A percentile compares a stretch with the other conserved stretches of the same genome.
These are phyloP conservation scores for Platanthera zijinensis DNA, from an alignment of 106 monocot genomes.

Conservation along the genomic window DNA sequence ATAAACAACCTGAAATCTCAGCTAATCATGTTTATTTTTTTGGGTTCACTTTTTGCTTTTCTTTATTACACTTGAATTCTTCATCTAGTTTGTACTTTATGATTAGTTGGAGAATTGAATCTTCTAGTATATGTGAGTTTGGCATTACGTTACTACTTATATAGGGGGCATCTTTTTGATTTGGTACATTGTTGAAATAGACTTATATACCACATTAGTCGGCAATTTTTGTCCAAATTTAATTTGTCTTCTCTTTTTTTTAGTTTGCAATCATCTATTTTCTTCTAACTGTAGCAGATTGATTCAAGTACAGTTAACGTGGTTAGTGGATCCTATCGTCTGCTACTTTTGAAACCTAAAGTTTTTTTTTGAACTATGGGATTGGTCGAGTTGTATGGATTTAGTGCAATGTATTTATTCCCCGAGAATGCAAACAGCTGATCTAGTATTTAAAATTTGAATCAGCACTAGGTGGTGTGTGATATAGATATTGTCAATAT, in stretches of 20 bases:
- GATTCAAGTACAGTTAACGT: constrained; percentile 18
- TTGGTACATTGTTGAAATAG: not conserved
- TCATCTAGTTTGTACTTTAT: not conserved
- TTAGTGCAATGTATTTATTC: constrained; percentile 27
- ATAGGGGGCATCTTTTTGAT: not conserved
- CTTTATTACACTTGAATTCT: not conserved
- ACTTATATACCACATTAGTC: not conserved
- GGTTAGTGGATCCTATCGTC: constrained; percentile 54
- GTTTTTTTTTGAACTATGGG: constrained; percentile 70
- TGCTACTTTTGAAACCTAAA: constrained; percentile 47
- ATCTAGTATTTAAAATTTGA: constrained; percentile 8
- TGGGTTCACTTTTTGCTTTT: no score
- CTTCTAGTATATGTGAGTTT: not conserved
- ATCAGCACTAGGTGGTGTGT: constrained; percentile 72
- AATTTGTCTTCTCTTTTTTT: not conserved
- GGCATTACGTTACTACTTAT: not conserved
- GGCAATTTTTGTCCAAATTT: not conserved
- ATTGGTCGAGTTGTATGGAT: constrained; percentile 71
- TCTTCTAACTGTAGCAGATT: constrained; percentile 35
- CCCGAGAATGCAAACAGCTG: constrained; percentile 9
- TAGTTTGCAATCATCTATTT: not conserved
- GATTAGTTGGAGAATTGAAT: not conserved
- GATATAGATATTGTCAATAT: constrained; percentile 49
- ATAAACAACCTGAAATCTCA: not conserved
- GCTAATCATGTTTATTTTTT: no score